Base-by-base conservation (phyloP, 1,139 yeast species). In the Magnusiomyces suaveolens region DNA sequence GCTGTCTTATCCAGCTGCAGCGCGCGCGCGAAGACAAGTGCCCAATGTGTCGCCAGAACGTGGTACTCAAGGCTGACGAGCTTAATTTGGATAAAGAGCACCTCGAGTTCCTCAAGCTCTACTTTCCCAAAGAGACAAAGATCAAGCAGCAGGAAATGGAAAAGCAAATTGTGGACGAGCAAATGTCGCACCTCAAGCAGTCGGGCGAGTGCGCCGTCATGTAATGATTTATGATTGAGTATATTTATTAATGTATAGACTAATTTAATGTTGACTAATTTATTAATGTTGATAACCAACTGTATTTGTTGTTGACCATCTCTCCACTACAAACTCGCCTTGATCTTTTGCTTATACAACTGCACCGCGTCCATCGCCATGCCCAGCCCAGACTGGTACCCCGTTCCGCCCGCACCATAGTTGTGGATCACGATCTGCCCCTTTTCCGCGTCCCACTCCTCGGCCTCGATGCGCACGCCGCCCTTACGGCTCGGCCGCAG, bases 1-100 rank as follows among this genome's bases (percentile, higher is more conserved):
- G 89, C 52, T 84, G 92, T 62, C 68, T 84, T 57, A 84, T 84
- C 20, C 83, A 82, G 60, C 64, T 84, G 62, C 85, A 84, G 64
- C 74, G 84, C 53, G 75, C 77, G 51, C 69, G 69, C 10, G 82
- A 81, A 59, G 75, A 75, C 44, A 76, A 77, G 59, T 84, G 92
- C 66, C 92, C 92, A 0, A 71, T 84, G 46, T 84, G 92, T 65
- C 71, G 92, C 51, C 73, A 75, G 23, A 66, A 72, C 24, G 84
- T 82, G 1, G 79, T 84, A 16, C 64, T 75, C 59, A 56, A 69
- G 47, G 89, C 90, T 0, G 84, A 83, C 60, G 79, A 81, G 24
- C 60, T 72, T 1, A 83, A 84, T 61, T 70, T 84, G 59, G 90
- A 84, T 63, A 50, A 68, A n/a, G 77, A 77, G 18, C 69, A 78